Conservation (phyloP, 108 stramenopile genomes). For the Chaetoceros muelleri region DNA sequence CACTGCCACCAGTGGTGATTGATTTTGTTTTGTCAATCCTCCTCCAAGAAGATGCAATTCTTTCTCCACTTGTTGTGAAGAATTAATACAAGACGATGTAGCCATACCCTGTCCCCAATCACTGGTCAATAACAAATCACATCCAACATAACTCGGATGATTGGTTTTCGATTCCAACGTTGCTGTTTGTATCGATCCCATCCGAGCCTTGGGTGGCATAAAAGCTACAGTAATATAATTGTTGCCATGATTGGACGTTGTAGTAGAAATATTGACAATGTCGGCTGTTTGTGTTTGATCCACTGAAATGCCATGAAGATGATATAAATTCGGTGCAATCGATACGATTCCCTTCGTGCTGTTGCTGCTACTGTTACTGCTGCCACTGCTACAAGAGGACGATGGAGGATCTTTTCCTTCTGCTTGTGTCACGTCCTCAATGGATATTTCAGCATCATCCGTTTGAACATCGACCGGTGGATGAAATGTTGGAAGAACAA, state of each 20-base stretch:
- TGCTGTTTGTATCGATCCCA: constrained; percentile 3
- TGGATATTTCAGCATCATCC: constrained; percentile 1
- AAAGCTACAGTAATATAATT: constrained; percentile 21
- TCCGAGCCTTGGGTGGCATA: constrained; percentile 21
- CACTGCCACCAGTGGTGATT: too few relatives aligned
- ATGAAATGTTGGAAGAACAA: neutral
- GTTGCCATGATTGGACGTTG: constrained; percentile 2
- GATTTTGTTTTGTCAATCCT: neutral
- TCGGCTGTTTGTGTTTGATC: constrained; percentile 3
- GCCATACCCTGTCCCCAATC: constrained; percentile 85
- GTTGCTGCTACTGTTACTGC: too few relatives aligned
- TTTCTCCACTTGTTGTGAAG: constrained; percentile 7
- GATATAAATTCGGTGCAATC: constrained; percentile 1
- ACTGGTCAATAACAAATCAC: constrained; percentile 58
- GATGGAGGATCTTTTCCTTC: neutral
- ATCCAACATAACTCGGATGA: constrained; percentile 43
- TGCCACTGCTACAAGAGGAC: too few relatives aligned
- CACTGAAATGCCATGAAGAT: constrained; percentile 17
- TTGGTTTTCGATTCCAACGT: constrained; percentile 25
- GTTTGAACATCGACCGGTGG: neutral
- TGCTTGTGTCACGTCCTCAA: neutral
- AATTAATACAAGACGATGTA: constrained; percentile 15
- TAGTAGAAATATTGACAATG: constrained; percentile 13
- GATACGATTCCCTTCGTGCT: constrained; percentile 2
- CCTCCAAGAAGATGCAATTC: neutral